Evolutionary conservation across 75 land plant species (phyloP), one percentile per base, ranked within the genome.

Genomic region (Selaginella tamariscina): DNA sequence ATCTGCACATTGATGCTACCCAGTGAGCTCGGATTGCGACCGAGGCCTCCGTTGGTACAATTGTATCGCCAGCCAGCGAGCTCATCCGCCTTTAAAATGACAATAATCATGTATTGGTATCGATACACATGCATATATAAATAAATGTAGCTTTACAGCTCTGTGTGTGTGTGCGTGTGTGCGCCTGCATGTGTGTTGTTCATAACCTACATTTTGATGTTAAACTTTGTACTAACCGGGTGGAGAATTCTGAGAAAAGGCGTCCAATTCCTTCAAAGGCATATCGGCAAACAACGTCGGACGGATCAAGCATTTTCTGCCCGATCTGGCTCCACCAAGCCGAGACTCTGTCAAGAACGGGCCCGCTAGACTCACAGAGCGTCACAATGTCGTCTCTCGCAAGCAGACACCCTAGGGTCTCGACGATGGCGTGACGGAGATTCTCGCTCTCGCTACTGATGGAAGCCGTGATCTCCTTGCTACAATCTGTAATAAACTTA

Each of bases 71-170:
- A 0, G 98, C 98, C 33, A 94, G 78, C 9, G 96, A 60, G 74
- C 96, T 90, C 96, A 94, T 85, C 59, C 88, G 64, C 81, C 89
- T 94, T n/a, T n/a, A n/a, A n/a, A n/a, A n/a, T n/a, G n/a, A n/a
- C n/a, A n/a, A n/a, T n/a, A n/a, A n/a, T n/a, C n/a, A n/a, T n/a
- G n/a, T n/a, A n/a, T n/a, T n/a, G n/a, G n/a, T n/a, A n/a, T n/a
- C n/a, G n/a, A n/a, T n/a, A n/a, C n/a, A n/a, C n/a, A n/a, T n/a
- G n/a, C n/a, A n/a, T n/a, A n/a, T n/a, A n/a, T n/a, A n/a, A n/a
- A n/a, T n/a, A n/a, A n/a, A n/a, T n/a, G n/a, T n/a, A n/a, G n/a
- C n/a, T n/a, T n/a, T n/a, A n/a, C n/a, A n/a, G n/a, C n/a, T n/a
- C n/a, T n/a, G n/a, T n/a, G n/a, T n/a, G n/a, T n/a, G n/a, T n/a